A percentile compares a stretch with the other conserved stretches of the same genome.
These are phyloP conservation scores for Hypoxylon sp. DNA, from an alignment of 2,329 filamentous ascomycete species.

Conservation along the genomic window DNA sequence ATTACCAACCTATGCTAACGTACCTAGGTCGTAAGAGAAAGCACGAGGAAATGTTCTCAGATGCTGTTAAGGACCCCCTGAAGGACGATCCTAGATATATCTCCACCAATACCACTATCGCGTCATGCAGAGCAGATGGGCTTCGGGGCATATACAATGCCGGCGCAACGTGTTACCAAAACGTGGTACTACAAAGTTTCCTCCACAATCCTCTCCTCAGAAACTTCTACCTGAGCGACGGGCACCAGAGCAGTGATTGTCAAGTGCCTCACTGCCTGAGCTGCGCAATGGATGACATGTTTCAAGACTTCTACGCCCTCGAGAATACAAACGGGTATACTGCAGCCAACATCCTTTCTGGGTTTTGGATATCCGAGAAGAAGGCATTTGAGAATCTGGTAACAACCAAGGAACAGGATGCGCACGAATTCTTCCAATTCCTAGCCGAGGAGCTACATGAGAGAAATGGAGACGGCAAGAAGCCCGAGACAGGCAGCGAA, in stretches of 20 bases:
- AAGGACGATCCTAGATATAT: conserved; percentile 81
- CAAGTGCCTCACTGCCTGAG: conserved; percentile 71
- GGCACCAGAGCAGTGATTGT: conserved; percentile 85
- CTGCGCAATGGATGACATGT: conserved; percentile 80
- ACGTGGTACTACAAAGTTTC: conserved; percentile 92
- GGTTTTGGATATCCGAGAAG: conserved; percentile 88
- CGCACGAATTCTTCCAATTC: conserved; percentile 97
- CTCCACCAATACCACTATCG: conserved; percentile 79
- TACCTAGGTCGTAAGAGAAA: conserved; percentile 77
- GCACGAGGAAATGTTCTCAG: conserved; percentile 76
- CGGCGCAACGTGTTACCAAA: conserved; percentile 98
- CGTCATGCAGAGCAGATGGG: conserved; percentile 87
- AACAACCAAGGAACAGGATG: conserved; percentile 95
- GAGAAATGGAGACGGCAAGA: conserved; percentile 79
- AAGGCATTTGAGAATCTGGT: conserved; percentile 80
- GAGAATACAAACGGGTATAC: conserved; percentile 91
- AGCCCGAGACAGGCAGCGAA: conserved; percentile 69
- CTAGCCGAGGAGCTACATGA: conserved; percentile 91
- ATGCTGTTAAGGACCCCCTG: conserved; percentile 63
- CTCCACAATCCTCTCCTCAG: conserved; percentile 93
- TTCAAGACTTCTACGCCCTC: conserved; percentile 76
- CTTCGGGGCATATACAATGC: conserved; percentile 96
- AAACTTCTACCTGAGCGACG: conserved; percentile 92
- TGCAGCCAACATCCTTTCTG: conserved; percentile 87
- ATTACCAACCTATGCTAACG: conserved; percentile 14